Base-by-base conservation (phyloP, 306 rosid species). In the Prunus mume region DNA sequence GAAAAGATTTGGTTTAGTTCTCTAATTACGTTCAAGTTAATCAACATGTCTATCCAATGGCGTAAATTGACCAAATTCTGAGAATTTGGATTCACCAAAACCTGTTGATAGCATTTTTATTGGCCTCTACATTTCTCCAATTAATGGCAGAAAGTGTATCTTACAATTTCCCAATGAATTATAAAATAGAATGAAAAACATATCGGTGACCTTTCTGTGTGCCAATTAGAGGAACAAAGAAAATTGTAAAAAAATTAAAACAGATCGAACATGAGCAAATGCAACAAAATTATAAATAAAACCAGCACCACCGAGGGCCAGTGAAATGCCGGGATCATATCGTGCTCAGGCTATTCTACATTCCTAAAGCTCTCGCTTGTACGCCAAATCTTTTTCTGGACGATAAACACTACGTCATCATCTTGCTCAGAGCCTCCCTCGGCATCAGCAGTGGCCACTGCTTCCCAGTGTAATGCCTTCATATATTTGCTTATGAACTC, bases 341-440 rank as follows among this genome's bases (percentile, higher is more conserved):
- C 43, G 66, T 69, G 78, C 82, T 27, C 2, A 8, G 38, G n/a
- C n/a, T 89, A 90, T 78, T 95, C 95, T 3, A 89, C 74, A 61
- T 78, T 92, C 83, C 93, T 87, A 50, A 89, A 76, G 86, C 98
- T 96, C 82, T 80, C 93, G 52, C 88, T 88, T 49, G 99, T 96
- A 56, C 88, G 93, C 99, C 96, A 96, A 72, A 92, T 17, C 86
- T 91, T 96, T 92, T 96, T 96, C 82, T 92, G 99, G 78, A 92
- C 34, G 19, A 96, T 77, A 11, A 92, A 63, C 75, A 92, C 89
- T 50, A 77, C 86, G 47, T 89, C 93, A 45, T 89, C 89, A 25
- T 90, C 96, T 65, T 68, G 72, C 5, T 73, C 94, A 0, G 89
- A 78, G 64, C 90, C 94, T 4, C 88, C 86, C 76, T 84, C 72